Conservation (phyloP, 2,329 filamentous ascomycete genomes). For the Penicillium frequentans region DNA sequence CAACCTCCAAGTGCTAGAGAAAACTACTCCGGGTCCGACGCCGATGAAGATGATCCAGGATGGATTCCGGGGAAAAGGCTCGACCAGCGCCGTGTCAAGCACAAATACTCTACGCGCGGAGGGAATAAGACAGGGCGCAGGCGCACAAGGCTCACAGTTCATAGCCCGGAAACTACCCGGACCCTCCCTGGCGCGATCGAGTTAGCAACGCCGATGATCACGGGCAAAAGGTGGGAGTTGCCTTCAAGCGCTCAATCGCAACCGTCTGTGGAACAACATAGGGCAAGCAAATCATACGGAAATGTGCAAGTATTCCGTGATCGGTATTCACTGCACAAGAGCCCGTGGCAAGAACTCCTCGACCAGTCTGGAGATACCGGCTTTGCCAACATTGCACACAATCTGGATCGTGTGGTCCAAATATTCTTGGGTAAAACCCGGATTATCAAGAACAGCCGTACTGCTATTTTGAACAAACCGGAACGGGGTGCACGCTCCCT, state of each 20-base stretch:
- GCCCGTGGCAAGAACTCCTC: conserved; percentile 36
- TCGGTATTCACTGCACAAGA: conserved; percentile 30
- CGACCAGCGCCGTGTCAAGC: conserved; percentile 34
- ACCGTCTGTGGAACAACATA: conserved; percentile 10
- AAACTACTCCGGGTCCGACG: conserved; percentile 32
- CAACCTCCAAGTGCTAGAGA: background rate
- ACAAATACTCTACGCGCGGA: conserved; percentile 38
- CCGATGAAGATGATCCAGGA: conserved; percentile 38
- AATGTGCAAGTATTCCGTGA: conserved; percentile 27
- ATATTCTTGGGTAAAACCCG: conserved; percentile 39
- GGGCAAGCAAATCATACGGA: background rate
- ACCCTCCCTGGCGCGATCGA: conserved; percentile 43
- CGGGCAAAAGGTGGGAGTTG: conserved; percentile 30
- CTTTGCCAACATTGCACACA: conserved; percentile 36
- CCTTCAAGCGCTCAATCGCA: conserved; percentile 23
- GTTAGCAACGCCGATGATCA: conserved; percentile 44
- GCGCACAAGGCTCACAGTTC: conserved; percentile 32
- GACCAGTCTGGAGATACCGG: conserved; percentile 32
- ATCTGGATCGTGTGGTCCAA: conserved; percentile 36
- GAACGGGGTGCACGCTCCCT: conserved; percentile 35
- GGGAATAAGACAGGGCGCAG: conserved; percentile 23
- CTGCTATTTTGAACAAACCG: background rate
- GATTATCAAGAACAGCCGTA: conserved; percentile 5
- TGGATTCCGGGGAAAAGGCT: conserved; percentile 39
- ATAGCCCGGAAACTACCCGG: conserved; percentile 36